Evolutionary conservation across 345 rosid species (phyloP), one percentile per base, ranked within the genome.

Genomic region (Draba incana): DNA sequence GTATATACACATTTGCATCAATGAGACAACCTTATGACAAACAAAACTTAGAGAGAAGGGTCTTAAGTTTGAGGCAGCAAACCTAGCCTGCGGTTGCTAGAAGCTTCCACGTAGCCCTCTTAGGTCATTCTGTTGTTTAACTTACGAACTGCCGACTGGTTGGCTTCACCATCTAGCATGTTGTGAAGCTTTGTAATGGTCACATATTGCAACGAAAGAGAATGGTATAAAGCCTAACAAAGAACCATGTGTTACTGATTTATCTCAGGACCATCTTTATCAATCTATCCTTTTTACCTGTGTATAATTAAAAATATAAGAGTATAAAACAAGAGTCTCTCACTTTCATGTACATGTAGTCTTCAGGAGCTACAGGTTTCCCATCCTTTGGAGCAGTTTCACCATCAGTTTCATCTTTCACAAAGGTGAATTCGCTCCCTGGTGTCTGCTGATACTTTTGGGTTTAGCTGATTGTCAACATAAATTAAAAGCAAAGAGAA

Each of bases 81-180:
- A 94, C 99, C 98, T 69, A 94, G 96, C 82, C 96, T 79, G 5
- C 90, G 86, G 76, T 39, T 91, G 61, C 86, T 77, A 83, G 79
- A 85, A 73, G 92, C 84, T 83, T 85, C 90, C 56, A 94, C 56
- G 15, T 84, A 83, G 68, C 99, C 99, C 44, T 94, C 96, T 71
- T 31, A 73, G 53, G 79, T 77, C 98, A 94, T 94, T 64, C 82
- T 86, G 44, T 80, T 85, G 45, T 91, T 64, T 72, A 94, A 66
- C 66, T 87, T 86, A 72, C 91, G 86, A 51, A 85, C 87, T 8
- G 81, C 76, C 4, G 70, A 47, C 78, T 76, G 99, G 58, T 78
- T 89, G 52, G 85, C 91, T 77, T 87, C 88, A 65, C 93, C 92
- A 8, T 83, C 81, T 62, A 94, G 82, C 90, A 82, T 81, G 71